Evolutionary conservation across 805 yeast genomes (phyloP).

Genomic region (Ogataea dorogensis): DNA sequence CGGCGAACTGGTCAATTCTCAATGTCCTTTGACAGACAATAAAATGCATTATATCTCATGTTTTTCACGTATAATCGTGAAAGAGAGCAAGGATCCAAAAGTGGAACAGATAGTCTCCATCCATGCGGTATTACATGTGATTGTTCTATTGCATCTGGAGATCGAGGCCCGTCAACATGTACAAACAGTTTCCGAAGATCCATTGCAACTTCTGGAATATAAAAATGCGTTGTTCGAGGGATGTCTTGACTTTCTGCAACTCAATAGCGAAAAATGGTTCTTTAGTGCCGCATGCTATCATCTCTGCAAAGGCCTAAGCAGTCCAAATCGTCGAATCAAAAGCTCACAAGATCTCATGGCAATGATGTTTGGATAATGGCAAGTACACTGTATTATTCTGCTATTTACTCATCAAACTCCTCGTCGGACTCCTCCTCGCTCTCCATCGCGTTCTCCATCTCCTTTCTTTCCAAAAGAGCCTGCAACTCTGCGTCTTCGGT

Average conservation of each 20-base stretch:
- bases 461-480: conserved; percentile 91
- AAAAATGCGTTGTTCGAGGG: conserved; percentile 17
- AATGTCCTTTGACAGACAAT: conserved; percentile 23
- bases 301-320: conserved; percentile 22
- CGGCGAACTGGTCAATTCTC: conserved; percentile 8
- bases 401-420: conserved; percentile 29
- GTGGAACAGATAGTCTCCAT: conserved; percentile 28
- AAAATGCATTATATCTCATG: conserved; percentile 18
- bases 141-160: conserved; percentile 30
- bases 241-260: conserved; percentile 20
- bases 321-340: conserved; percentile 5
- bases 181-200: conserved; percentile 5
- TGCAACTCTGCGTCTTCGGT: conserved; percentile 97
- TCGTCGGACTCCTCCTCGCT: conserved; percentile 59
- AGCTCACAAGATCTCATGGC: conserved; percentile 18
- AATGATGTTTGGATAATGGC: conserved; percentile 12
- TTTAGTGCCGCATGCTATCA: conserved; percentile 31
- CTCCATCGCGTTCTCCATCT: conserved; percentile 81
- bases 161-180: conserved; percentile 24
- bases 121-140: conserved; percentile 31
- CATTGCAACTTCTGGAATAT: conserved; percentile 12
- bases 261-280: conserved; percentile 30
- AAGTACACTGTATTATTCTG: conserved; percentile 6
- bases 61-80: conserved; percentile 18
- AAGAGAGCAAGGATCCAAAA: conserved; percentile 13